Percentiles rank a stretch among this genome's conserved stretches.
These are phyloP conservation scores for Bipolaris gigantea DNA, from an alignment of 2,329 filamentous ascomycete genomes.

Conservation along the genomic window DNA sequence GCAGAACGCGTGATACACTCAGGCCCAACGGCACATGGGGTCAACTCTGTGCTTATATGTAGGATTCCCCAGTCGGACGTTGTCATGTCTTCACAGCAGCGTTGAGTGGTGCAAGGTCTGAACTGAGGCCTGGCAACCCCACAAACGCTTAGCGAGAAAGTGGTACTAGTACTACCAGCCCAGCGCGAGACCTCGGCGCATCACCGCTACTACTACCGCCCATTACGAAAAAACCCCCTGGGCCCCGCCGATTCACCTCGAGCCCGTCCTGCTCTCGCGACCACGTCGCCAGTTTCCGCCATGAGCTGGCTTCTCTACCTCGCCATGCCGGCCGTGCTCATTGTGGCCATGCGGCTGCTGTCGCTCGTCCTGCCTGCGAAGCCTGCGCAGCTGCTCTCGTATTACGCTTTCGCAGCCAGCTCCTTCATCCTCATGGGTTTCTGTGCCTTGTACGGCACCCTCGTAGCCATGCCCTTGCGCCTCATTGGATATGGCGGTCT, in stretches of 20 bases:
- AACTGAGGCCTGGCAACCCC: background rate
- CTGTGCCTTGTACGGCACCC: conserved; percentile 70
- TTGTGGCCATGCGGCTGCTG: conserved; percentile 35
- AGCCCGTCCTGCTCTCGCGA: background rate
- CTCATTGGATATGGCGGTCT: conserved; percentile 71
- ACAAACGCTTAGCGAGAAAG: conserved; percentile 16
- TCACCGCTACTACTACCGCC: conserved; percentile 11
- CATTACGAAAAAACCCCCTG: conserved; percentile 27
- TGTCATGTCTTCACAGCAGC: background rate
- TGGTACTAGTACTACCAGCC: background rate
- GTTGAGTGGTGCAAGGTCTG: background rate
- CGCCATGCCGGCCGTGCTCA: conserved; percentile 29
- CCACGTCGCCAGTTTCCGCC: conserved; percentile 7
- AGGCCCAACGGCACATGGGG: background rate
- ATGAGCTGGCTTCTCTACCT: conserved; percentile 42
- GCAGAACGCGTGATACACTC: conserved; percentile 1
- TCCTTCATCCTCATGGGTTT: conserved; percentile 44
- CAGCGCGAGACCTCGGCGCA: conserved; percentile 21
- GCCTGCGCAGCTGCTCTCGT: conserved; percentile 51
- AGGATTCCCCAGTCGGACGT: too few species aligned
- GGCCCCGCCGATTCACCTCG: conserved; percentile 5
- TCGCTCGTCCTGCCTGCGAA: conserved; percentile 34
- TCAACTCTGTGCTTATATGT: background rate
- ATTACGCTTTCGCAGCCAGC: conserved; percentile 64
- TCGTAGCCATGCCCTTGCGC: conserved; percentile 72